Base-by-base conservation (phyloP, 176 grass and related monocot genomes). In the Oryza meridionalis region DNA sequence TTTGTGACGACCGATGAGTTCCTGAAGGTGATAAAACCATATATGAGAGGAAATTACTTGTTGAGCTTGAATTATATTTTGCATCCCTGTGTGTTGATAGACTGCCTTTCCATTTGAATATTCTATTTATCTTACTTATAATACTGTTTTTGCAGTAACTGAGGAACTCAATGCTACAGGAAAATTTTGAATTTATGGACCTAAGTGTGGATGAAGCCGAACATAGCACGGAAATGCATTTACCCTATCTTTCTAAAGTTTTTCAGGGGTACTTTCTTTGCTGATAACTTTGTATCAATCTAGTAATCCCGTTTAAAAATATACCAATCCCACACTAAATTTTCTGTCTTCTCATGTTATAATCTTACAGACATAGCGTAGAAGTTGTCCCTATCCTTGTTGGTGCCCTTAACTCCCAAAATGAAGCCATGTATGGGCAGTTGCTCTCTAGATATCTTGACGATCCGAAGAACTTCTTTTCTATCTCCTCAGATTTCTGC, bases 161-260 rank as follows among this genome's bases (percentile, higher is more conserved):
- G 83, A 95, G 50, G 96, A 98, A 77, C 85, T 98, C 63, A 81
- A 46, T 4, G 85, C 87, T 78, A 98, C 96, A 42, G 87, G 91
- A 71, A 95, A 95, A 58, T 98, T 98, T n/a, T 88, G 96, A 92
- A 88, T 82, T 85, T 81, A 98, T 98, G 96, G 93, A 98, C 80
- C 84, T 94, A 79, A 88, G 86, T 87, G 93, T 98, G 65, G 96
- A 98, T 87, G 96, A 98, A 93, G 96, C 96, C 70, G 96, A 98
- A 89, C 96, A 98, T 90, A 95, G 96, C 91, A 95, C 95, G 93
- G 96, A 98, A 86, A 98, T 98, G 96, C 96, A 95, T 91, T 89
- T 98, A 79, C 93, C 96, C 73, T 98, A 98, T 77, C 87, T 98
- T 88, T 86, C 91, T 77, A 95, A 98, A 90, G 93, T 98, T 26